A percentile compares a stretch with the other conserved stretches of the same genome.
phyloP scores from a whole-genome alignment of 2,329 filamentous ascomycete species.

The Aureobasidium mangrovei region DNA sequence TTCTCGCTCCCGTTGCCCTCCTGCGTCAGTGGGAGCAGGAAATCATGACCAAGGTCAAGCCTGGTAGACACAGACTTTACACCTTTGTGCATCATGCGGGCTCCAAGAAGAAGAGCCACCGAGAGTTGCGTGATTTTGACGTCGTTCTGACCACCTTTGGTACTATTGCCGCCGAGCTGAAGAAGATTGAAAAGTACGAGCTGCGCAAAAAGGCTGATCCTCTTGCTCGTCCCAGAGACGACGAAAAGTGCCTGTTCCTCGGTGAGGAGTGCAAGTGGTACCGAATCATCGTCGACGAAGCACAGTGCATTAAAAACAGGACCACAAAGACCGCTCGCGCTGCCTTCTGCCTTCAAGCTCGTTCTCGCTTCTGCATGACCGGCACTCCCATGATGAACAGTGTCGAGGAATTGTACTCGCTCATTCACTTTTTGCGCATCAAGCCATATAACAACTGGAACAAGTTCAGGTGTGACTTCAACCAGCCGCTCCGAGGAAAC shows the following conservation, averaged over 20 bases:
- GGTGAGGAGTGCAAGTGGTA: constrained; percentile 54
- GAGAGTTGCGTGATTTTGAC: constrained; percentile 56
- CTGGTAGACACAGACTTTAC: constrained; percentile 46
- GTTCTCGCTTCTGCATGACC: constrained; percentile 64
- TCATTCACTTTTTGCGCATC: constrained; percentile 70
- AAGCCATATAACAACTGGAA: constrained; percentile 60
- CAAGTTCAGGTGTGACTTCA: constrained; percentile 53
- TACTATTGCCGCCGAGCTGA: constrained; percentile 59
- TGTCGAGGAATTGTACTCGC: constrained; percentile 65
- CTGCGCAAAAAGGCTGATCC: constrained; percentile 41
- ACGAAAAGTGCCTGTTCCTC: constrained; percentile 27
- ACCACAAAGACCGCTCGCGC: constrained; percentile 53
- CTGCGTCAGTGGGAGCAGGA: constrained; percentile 80
- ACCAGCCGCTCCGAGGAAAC: constrained; percentile 41
- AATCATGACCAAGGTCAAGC: constrained; percentile 60
- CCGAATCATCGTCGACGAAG: constrained; percentile 66
- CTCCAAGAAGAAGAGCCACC: constrained; percentile 50
- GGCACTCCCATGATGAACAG: constrained; percentile 87
- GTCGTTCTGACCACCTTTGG: constrained; percentile 75
- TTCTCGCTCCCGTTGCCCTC: constrained; percentile 70
- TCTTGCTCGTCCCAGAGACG: constrained; percentile 26
- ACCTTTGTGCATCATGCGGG: constrained; percentile 61
- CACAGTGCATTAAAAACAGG: constrained; percentile 72
- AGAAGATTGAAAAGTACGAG: constrained; percentile 47
- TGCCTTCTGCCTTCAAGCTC: constrained; percentile 49